Percentiles rank a stretch among this genome's conserved stretches.
Evolutionary conservation across 805 yeast species (phyloP).

Genomic region (Wickerhamiella allomyrinae): DNA sequence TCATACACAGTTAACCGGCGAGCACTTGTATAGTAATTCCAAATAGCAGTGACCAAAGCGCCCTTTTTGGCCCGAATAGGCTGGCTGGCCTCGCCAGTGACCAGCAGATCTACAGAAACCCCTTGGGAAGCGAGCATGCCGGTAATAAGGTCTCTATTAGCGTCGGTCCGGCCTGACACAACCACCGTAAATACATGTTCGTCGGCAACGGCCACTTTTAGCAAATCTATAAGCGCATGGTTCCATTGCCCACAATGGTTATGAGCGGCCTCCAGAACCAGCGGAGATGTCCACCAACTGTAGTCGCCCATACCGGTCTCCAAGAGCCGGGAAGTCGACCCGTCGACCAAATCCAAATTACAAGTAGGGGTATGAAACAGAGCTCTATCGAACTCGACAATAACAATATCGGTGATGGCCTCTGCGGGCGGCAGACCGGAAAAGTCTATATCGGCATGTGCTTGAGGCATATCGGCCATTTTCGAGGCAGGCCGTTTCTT

Average conservation of each 20-base stretch:
- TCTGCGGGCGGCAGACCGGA: not conserved
- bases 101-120: slow-evolving; percentile 9
- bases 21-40: slow-evolving; percentile 8
- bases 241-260: slow-evolving; percentile 10
- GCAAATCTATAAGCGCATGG: slow-evolving; percentile 9
- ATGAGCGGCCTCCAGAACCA: slow-evolving; percentile 11
- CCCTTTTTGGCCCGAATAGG: slow-evolving; percentile 1
- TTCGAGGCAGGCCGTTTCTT: not conserved
- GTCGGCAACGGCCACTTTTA: slow-evolving; percentile 2
- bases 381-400: slow-evolving; percentile 16
- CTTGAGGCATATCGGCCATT: not conserved
- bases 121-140: slow-evolving; percentile 9
- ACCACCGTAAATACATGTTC: slow-evolving; percentile 9
- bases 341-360: slow-evolving; percentile 9
- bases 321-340: slow-evolving; percentile 6
- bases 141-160: slow-evolving; percentile 5
- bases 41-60: slow-evolving; percentile 10
- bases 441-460: not conserved
- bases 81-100: slow-evolving; percentile 10
- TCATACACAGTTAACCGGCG: slow-evolving; percentile 12
- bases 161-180: slow-evolving; percentile 11
- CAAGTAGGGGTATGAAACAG: slow-evolving; percentile 11
- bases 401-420: slow-evolving; percentile 11
- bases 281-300: slow-evolving; percentile 9
- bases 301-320: slow-evolving; percentile 10